A percentile compares a stretch with the other conserved stretches of the same genome.
These are phyloP conservation scores for Sisymbrium altissimum DNA, from an alignment of 345 rosid genomes.

Conservation along the genomic window DNA sequence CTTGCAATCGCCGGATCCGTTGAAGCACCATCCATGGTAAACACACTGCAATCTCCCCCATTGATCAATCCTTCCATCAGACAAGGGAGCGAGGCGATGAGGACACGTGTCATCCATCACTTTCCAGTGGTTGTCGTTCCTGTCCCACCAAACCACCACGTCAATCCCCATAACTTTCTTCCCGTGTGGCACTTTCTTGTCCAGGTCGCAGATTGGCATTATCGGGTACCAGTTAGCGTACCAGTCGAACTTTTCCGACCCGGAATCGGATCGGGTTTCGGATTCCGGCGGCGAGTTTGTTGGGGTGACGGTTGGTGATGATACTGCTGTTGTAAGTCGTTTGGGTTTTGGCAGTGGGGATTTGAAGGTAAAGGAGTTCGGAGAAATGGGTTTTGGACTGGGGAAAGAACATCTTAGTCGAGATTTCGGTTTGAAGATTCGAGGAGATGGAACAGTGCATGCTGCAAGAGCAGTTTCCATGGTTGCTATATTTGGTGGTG, in stretches of 20 bases:
- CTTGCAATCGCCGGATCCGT: conserved; percentile 73
- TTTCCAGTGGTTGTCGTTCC: conserved; percentile 59
- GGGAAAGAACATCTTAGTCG: conserved; percentile 15
- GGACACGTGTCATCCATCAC: conserved; percentile 74
- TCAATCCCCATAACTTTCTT: conserved; percentile 78
- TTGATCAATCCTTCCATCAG: conserved; percentile 80
- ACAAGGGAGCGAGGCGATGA: conserved; percentile 71
- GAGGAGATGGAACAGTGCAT: conserved; percentile 28
- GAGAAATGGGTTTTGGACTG: conserved; percentile 10
- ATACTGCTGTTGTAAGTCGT: conserved; percentile 32
- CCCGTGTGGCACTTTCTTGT: conserved; percentile 66
- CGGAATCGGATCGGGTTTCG: conserved; percentile 28
- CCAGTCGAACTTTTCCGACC: conserved; percentile 63
- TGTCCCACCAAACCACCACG: conserved; percentile 88
- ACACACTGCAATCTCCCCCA: conserved; percentile 84
- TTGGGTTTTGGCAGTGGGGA: conserved; percentile 17
- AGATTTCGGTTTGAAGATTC: conserved; percentile 12
- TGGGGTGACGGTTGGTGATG: conserved; percentile 37
- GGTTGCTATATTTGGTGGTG: not conserved
- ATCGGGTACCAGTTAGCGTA: conserved; percentile 68
- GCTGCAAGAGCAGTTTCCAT: conserved; percentile 44
- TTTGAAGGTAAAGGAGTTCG: not conserved
- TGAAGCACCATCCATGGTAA: conserved; percentile 91
- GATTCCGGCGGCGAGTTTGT: conserved; percentile 34
- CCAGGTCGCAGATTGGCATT: conserved; percentile 76